Evolutionary conservation across 2,329 filamentous ascomycete species (phyloP), one percentile per base, ranked within the genome.

Genomic region (Xylariaceae sp.): DNA sequence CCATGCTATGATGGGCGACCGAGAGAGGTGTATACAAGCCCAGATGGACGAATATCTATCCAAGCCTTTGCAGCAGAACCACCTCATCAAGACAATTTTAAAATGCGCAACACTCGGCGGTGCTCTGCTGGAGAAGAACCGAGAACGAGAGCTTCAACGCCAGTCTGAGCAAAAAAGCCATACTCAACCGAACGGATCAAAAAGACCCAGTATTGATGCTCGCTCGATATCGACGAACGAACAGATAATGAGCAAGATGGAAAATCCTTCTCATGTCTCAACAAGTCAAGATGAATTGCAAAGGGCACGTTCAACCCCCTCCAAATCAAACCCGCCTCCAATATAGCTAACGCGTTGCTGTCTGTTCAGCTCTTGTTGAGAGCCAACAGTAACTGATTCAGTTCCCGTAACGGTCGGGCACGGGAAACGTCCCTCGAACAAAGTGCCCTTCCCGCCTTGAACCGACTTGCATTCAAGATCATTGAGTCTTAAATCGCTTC

Each of bases 1-100:
- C 1, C 95, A 99, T 76, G 95, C 95, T 66, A 99, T 99, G 95
- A 88, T 98, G 79, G 95, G 95, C 63, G 95, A 99, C 70, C 86
- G 95, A 48, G 95, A 99, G 73, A 96, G 96, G 79, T 99, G 95
- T 74, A 96, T 99, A 59, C 91, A 96, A 72, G 95, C 93, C 9
- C 92, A 98, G 77, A 99, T 99, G 95, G 95, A 99, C 73, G 95
- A 99, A 74, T 99, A 99, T 71, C 80, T 99, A 42, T 96, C 93
- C 18, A 99, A 99, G 73, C 93, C 93, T 21, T 80, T 98, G 59
- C 96, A 97, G 74, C 93, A 96, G 71, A 97, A 96, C 72, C 91
- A 96, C 73, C 88, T 98, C 69, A 97, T 98, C 69, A 93, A 98
- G 77, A 97, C 93, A 1, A 98, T 99, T 57, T 84, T 98, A 62